These are phyloP conservation scores for Tetrastigma voinierianum DNA, from an alignment of 164 flowering plant genomes.

Conservation along the genomic window DNA sequence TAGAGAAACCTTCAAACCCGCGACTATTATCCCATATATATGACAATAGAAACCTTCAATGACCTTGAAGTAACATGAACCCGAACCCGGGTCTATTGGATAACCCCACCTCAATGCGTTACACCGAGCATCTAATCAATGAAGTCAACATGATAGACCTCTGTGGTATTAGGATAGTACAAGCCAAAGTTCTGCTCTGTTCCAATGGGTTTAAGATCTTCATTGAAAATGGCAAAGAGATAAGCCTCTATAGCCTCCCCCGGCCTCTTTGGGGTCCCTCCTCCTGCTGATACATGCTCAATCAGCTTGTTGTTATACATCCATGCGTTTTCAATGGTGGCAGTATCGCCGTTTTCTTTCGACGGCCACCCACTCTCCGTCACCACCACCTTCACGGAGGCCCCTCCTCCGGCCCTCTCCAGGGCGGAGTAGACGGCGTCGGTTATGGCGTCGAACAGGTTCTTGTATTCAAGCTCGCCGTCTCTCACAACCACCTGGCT, in stretches of 20 bases:
- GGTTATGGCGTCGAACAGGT: conserved; percentile 20
- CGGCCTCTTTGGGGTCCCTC: conserved; percentile 27
- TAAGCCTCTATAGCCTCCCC: conserved; percentile 12
- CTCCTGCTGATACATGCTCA: neutral
- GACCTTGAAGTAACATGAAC: too few species aligned
- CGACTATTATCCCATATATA: too few species aligned
- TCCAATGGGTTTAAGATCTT: conserved; percentile 22
- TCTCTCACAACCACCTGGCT: conserved; percentile 3
- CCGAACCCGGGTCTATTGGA: too few species aligned
- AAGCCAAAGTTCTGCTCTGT: conserved; percentile 25
- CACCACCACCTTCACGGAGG: conserved; percentile 8
- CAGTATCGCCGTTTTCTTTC: neutral
- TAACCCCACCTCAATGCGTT: too few species aligned
- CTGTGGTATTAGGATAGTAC: conserved; percentile 17
- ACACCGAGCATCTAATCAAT: neutral
- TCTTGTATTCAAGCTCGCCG: conserved; percentile 12
- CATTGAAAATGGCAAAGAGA: conserved; percentile 24
- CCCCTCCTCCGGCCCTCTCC: conserved; percentile 7
- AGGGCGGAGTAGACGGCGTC: conserved; percentile 23
- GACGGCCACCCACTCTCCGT: conserved; percentile 32
- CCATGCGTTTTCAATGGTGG: conserved; percentile 13
- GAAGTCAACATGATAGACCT: conserved; percentile 3
- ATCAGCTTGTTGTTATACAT: conserved; percentile 14
- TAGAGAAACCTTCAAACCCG: too few species aligned
- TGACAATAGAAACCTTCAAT: too few species aligned